Percentiles rank a stretch among this genome's conserved stretches.
These are phyloP conservation scores for Trametes coccinea DNA, from an alignment of 768 basidiomycete genomes.

Conservation along the genomic window DNA sequence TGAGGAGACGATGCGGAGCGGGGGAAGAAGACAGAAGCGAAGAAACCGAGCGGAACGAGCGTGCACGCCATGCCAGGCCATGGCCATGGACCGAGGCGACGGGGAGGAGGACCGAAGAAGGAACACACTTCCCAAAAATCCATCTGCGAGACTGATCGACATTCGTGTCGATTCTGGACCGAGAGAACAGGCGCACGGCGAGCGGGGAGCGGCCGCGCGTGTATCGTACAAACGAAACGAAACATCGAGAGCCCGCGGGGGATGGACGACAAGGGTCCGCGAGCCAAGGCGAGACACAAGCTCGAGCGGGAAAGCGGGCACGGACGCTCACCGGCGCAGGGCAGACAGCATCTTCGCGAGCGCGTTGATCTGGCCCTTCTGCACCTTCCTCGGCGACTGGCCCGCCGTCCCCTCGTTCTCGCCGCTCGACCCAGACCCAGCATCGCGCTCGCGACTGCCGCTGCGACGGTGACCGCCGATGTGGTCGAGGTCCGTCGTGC, in stretches of 20 bases:
- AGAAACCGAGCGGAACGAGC: constrained; percentile 16
- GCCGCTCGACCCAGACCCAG: neutral
- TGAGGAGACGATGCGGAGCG: constrained; percentile 6
- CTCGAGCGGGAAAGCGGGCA: neutral
- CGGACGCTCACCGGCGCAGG: constrained; percentile 53
- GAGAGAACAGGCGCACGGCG: no score
- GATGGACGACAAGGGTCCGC: neutral
- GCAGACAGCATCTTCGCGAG: constrained; percentile 92
- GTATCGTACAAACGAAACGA: constrained; percentile 16
- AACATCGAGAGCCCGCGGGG: constrained; percentile 2
- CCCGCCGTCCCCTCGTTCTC: constrained; percentile 40
- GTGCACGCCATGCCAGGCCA: constrained; percentile 8
- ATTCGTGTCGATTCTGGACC: constrained; percentile 19
- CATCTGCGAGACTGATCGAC: constrained; percentile 19
- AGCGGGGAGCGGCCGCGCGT: constrained; percentile 13
- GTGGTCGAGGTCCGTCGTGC: constrained; percentile 65
- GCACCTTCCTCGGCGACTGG: constrained; percentile 64
- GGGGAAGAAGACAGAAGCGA: neutral
- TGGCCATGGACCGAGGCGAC: no score
- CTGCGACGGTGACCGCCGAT: constrained; percentile 25
- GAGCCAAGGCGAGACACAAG: neutral
- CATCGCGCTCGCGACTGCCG: constrained; percentile 35
- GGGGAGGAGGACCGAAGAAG: neutral
- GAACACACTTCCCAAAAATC: neutral
- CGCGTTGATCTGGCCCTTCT: constrained; percentile 87